Evolutionary conservation across 257 asterid genomes (phyloP).

Genomic region (Ilex aquifolium): DNA sequence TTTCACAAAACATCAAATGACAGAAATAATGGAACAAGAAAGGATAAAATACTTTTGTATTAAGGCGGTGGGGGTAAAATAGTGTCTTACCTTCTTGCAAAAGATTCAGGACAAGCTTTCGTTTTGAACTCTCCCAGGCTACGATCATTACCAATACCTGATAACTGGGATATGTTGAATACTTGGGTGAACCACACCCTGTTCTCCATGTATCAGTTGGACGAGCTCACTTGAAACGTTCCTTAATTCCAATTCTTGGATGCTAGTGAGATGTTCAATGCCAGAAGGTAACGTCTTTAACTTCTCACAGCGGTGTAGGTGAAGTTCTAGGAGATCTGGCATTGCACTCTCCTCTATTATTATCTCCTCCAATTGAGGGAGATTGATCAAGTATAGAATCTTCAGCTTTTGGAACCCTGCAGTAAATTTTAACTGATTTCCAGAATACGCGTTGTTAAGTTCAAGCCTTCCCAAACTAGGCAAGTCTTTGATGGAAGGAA

Average conservation of each 20-base stretch:
- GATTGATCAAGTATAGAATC: constrained; percentile 5
- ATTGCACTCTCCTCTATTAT: constrained; percentile 10
- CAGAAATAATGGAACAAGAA: too few species aligned
- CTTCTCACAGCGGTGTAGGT: too few species aligned
- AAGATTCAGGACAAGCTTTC: too few species aligned
- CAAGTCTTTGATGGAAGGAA: too few species aligned
- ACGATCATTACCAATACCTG: background rate
- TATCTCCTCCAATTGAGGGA: constrained; percentile 11
- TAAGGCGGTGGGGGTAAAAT: too few species aligned
- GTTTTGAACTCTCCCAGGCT: too few species aligned
- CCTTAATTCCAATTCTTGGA: background rate
- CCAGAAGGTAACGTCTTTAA: too few species aligned
- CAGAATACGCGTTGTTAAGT: background rate
- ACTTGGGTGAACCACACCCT: background rate
- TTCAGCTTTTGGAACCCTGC: constrained; percentile 20
- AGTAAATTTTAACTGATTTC: constrained; percentile 14
- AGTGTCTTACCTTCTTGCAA: too few species aligned
- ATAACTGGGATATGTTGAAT: background rate
- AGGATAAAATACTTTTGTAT: too few species aligned
- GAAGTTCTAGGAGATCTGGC: constrained; percentile 4
- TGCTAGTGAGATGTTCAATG: too few species aligned
- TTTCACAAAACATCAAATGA: too few species aligned
- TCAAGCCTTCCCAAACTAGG: too few species aligned
- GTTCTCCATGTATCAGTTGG: background rate
- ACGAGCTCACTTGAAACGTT: background rate